These are phyloP conservation scores for Saturnispora quitensis DNA, from an alignment of 805 yeast genomes.

Conservation along the genomic window DNA sequence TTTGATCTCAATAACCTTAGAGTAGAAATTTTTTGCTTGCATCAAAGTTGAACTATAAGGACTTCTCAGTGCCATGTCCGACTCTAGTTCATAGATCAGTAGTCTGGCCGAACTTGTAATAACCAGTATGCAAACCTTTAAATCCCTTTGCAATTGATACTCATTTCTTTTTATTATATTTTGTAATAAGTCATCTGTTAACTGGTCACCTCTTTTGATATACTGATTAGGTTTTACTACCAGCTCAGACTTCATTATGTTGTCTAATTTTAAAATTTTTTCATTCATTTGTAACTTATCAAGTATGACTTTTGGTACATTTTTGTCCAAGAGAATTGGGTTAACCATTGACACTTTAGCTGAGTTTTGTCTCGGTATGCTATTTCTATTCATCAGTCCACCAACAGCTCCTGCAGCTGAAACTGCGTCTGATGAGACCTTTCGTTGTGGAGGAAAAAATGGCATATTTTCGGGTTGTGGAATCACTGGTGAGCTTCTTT, in stretches of 20 bases:
- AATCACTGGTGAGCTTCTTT: not conserved
- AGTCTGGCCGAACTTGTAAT: slow-evolving; percentile 30
- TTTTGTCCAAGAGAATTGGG: slow-evolving; percentile 26
- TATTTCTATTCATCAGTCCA: slow-evolving; percentile 11
- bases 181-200: slow-evolving; percentile 26
- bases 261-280: slow-evolving; percentile 26
- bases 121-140: slow-evolving; percentile 27
- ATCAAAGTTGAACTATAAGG: slow-evolving; percentile 27
- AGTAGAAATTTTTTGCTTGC: slow-evolving; percentile 35
- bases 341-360: slow-evolving; percentile 25
- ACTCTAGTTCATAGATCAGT: slow-evolving; percentile 27
- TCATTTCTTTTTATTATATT: slow-evolving; percentile 25
- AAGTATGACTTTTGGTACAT: slow-evolving; percentile 24
- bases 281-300: slow-evolving; percentile 25
- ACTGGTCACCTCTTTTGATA: slow-evolving; percentile 21
- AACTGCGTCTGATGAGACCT: slow-evolving; percentile 24
- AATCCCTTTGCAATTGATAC: slow-evolving; percentile 22
- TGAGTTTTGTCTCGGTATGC: slow-evolving; percentile 1
- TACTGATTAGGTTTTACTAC: slow-evolving; percentile 23
- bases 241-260: slow-evolving; percentile 27
- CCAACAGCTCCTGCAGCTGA: slow-evolving; percentile 31
- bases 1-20: slow-evolving; percentile 31
- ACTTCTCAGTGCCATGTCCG: slow-evolving; percentile 23
- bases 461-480: not conserved
- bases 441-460: slow-evolving; percentile 22